phyloP scores from a whole-genome alignment of 2,329 filamentous ascomycete species.

The Fusarium phyllophilum region DNA sequence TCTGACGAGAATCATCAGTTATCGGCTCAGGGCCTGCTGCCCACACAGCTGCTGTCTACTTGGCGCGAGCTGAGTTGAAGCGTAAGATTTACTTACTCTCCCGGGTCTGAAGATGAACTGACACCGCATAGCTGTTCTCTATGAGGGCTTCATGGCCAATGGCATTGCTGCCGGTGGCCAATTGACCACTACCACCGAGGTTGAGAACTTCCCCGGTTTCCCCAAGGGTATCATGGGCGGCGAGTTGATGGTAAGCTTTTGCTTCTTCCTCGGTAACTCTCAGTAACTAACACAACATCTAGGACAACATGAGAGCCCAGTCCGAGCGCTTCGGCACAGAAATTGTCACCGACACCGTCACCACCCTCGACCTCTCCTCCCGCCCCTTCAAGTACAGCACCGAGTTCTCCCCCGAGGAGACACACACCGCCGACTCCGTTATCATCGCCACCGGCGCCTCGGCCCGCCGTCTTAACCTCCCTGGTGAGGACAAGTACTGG shows the following conservation, averaged over 20 bases:
- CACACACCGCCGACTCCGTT: constrained; percentile 88
- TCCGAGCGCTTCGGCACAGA: constrained; percentile 92
- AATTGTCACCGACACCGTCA: constrained; percentile 92
- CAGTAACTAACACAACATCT: constrained; percentile 1
- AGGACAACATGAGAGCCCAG: constrained; percentile 92
- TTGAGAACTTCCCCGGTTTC: constrained; percentile 98
- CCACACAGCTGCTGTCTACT: constrained; percentile 97
- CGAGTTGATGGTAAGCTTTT: constrained; percentile 78
- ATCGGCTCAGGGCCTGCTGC: constrained; percentile 96
- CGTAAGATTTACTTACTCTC: constrained; percentile 58
- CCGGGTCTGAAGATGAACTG: constrained; percentile 1
- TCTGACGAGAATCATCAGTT: constrained; percentile 55
- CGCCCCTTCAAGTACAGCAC: constrained; percentile 94
- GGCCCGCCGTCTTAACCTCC: constrained; percentile 81
- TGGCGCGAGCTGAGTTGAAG: constrained; percentile 92
- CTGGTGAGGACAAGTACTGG: constrained; percentile 96
- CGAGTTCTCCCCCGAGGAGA: constrained; percentile 84
- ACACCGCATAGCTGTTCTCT: constrained; percentile 75
- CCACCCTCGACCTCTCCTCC: constrained; percentile 83
- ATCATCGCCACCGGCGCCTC: constrained; percentile 97
- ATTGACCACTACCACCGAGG: constrained; percentile 96
- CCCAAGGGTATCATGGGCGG: constrained; percentile 86
- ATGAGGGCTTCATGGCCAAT: constrained; percentile 98
- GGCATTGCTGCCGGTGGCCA: constrained; percentile 96
- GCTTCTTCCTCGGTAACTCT: not conserved